These are phyloP conservation scores for Penicillium polonicum DNA, from an alignment of 2,329 filamentous ascomycete species.

Conservation along the genomic window DNA sequence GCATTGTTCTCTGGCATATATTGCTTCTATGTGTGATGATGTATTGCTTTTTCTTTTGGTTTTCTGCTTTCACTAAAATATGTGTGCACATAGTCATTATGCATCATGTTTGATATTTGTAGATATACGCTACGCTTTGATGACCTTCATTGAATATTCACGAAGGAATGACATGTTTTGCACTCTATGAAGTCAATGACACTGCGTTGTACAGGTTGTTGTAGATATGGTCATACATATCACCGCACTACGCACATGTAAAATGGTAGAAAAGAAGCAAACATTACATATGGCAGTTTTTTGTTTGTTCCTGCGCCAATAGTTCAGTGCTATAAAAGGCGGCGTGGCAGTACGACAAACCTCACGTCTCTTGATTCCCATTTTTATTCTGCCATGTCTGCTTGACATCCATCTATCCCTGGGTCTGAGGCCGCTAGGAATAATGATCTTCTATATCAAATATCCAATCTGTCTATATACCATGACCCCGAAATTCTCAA, in stretches of 20 bases:
- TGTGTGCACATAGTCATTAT: constrained; percentile 1
- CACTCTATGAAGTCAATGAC: not conserved
- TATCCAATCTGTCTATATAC: not conserved
- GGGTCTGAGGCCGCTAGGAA: not conserved
- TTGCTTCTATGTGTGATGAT: no score
- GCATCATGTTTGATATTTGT: not conserved
- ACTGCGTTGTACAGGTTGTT: not conserved
- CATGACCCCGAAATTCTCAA: not conserved
- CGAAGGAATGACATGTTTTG: not conserved
- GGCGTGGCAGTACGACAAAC: not conserved
- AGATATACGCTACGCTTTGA: not conserved
- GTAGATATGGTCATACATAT: not conserved
- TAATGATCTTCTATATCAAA: not conserved
- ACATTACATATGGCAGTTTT: not conserved
- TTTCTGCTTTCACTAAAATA: not conserved
- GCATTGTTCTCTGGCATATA: no score
- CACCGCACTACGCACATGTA: rapidly evolving
- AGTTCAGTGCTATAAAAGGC: not conserved
- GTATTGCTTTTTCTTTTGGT: not conserved
- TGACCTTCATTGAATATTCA: not conserved
- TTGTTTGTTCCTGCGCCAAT: not conserved
- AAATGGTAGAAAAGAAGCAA: not conserved
- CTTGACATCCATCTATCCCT: not conserved
- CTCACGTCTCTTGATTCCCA: no score
- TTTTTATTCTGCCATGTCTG: not conserved